Evolutionary conservation across 2,329 filamentous ascomycete genomes (phyloP).

Genomic region (Apiospora rasikravindrae): DNA sequence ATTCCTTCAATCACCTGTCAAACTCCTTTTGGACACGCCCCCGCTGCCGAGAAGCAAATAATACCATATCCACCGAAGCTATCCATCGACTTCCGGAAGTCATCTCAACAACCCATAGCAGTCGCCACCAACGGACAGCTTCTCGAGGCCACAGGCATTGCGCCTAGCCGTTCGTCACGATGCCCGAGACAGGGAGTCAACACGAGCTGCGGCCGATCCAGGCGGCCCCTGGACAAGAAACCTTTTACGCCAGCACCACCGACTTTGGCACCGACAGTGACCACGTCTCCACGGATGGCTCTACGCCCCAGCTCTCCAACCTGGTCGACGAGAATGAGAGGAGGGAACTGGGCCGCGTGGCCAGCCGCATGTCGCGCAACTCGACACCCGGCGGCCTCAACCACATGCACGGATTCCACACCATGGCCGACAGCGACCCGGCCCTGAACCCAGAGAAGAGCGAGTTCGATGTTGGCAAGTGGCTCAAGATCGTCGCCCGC

Average conservation of each 20-base stretch:
- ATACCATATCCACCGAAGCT: background rate
- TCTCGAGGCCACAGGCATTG: background rate
- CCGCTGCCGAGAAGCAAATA: background rate
- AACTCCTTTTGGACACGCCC: background rate
- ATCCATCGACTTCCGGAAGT: background rate
- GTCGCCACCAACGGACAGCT: background rate
- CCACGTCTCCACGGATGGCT: background rate
- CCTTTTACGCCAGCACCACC: slow-evolving; percentile 1
- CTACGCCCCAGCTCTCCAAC: background rate
- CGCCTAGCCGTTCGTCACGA: background rate
- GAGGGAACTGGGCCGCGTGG: background rate
- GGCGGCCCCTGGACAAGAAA: background rate
- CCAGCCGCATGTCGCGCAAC: background rate
- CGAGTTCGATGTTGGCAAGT: slow-evolving; percentile 14
- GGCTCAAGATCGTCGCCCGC: slow-evolving; percentile 4
- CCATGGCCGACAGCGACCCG: slow-evolving; percentile 14
- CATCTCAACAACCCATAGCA: background rate
- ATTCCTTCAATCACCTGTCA: background rate
- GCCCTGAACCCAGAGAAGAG: background rate
- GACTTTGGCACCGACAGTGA: background rate
- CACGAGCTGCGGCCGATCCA: background rate
- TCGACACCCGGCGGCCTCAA: background rate
- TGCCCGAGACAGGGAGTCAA: background rate
- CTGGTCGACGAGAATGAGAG: slow-evolving; percentile 13
- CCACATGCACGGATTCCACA: background rate